phyloP scores from a whole-genome alignment of 2,329 filamentous ascomycete genomes.

The Hypomyces perniciosus region DNA sequence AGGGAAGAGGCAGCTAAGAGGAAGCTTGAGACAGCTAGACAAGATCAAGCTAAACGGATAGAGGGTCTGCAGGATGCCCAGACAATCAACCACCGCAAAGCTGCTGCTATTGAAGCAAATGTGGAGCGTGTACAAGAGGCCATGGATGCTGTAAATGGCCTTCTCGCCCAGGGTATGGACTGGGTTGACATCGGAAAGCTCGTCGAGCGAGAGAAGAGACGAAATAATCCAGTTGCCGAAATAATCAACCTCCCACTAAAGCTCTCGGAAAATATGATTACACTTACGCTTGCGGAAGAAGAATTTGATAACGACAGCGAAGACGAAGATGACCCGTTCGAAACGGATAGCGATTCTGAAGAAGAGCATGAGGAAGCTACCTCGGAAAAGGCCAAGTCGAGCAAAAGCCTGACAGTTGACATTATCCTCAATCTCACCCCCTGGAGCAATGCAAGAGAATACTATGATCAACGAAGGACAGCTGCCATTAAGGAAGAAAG shows the following conservation, averaged over 20 bases:
- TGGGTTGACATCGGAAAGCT: slow-evolving; percentile 88
- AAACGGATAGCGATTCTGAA: slow-evolving; percentile 54
- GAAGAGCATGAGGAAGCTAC: slow-evolving; percentile 29
- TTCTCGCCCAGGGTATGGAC: slow-evolving; percentile 94
- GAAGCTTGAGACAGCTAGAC: slow-evolving; percentile 77
- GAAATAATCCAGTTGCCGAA: slow-evolving; percentile 76
- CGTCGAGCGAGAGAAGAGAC: slow-evolving; percentile 78
- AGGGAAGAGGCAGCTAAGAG: slow-evolving; percentile 73
- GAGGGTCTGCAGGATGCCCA: slow-evolving; percentile 78
- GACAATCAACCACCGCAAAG: slow-evolving; percentile 78
- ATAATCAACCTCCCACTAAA: slow-evolving; percentile 85
- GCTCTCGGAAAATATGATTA: slow-evolving; percentile 82
- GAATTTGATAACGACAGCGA: slow-evolving; percentile 57
- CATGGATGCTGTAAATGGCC: slow-evolving; percentile 82
- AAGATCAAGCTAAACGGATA: slow-evolving; percentile 79
- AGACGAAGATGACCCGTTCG: slow-evolving; percentile 45
- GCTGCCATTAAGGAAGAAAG: slow-evolving; percentile 85
- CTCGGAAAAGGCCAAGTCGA: slow-evolving; percentile 33
- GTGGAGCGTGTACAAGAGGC: slow-evolving; percentile 87
- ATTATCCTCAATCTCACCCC: slow-evolving; percentile 77
- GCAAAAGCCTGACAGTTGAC: slow-evolving; percentile 65
- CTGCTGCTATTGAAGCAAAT: slow-evolving; percentile 85
- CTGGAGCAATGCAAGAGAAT: slow-evolving; percentile 85
- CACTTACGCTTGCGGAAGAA: slow-evolving; percentile 68
- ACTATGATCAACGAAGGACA: slow-evolving; percentile 81